Conservation (phyloP, 306 rosid genomes). For the Cyamopsis tetragonoloba region DNA sequence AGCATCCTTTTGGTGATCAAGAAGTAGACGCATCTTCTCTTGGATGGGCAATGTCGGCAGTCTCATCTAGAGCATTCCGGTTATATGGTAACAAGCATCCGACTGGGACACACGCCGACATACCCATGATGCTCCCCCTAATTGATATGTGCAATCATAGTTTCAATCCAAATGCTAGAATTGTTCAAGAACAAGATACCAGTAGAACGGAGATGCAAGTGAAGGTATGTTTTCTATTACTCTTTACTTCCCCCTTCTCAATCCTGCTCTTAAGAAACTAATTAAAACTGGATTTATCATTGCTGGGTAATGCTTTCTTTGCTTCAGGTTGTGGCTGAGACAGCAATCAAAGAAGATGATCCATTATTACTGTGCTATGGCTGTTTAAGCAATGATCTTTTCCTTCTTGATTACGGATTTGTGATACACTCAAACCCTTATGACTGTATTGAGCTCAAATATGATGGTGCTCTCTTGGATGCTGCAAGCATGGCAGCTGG, state of each 20-base stretch:
- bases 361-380: slow-evolving; percentile 78
- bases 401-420: slow-evolving; percentile 89
- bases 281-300: slow-evolving; percentile 1
- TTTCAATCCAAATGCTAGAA: slow-evolving; percentile 72
- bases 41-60: slow-evolving; percentile 99
- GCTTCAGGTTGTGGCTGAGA: slow-evolving; percentile 83
- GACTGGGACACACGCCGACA: slow-evolving; percentile 37
- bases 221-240: slow-evolving; percentile 44
- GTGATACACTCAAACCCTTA: slow-evolving; percentile 76
- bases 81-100: slow-evolving; percentile 57
- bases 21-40: slow-evolving; percentile 84
- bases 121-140: slow-evolving; percentile 97
- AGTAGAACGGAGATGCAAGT: slow-evolving; percentile 48
- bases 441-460: slow-evolving; percentile 77
- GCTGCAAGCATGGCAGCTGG: slow-evolving; percentile 94
- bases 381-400: slow-evolving; percentile 70
- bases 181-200: slow-evolving; percentile 74
- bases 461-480: slow-evolving; percentile 82
- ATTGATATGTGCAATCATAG: slow-evolving; percentile 98
- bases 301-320: slow-evolving; percentile 23
- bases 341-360: slow-evolving; percentile 53
- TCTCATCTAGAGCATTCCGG: slow-evolving; percentile 86
- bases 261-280: not conserved
- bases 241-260: not conserved
- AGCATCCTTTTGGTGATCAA: slow-evolving; percentile 83